Evolutionary conservation across 495 filamentous ascomycete species (phyloP), one percentile per base, ranked within the genome.

Genomic region (Monascus purpureus): DNA sequence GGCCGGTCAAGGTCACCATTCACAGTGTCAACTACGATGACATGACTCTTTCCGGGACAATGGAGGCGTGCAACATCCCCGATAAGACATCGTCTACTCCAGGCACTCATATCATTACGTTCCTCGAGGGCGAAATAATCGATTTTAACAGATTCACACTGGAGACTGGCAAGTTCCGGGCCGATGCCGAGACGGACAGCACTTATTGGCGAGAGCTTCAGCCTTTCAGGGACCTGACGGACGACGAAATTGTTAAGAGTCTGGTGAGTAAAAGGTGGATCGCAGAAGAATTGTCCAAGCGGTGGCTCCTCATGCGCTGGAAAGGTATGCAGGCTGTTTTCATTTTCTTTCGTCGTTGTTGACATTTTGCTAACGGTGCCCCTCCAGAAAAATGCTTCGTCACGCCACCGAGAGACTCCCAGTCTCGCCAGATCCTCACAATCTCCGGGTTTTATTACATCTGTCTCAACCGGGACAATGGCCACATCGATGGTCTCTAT

Each of bases 401-500:
- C 36, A 74, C 70, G 2, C 72, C 71, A 3, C 20, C 20, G 5
- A 22, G 20, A 22, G 20, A 22, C 20, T 63, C 62, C 36, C 64
- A 70, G 26, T 55, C 65, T 18, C 59, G 65, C 35, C 60, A 65
- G 43, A 70, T 73, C 24, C 66, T 84, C 13, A 84, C 78, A 6
- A 84, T 84, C 31, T 73, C 66, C 31, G 79, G 79, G 3, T 84
- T 84, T 49, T 84, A 84, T 44, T 84, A 81, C 47, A 67, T 82
- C 14, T 75, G 72, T 29, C 49, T 84, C 34, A 53, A 64, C 30
- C 60, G 79, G 25, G 58, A 61, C 19, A 66, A 68, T 41, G 79
- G 79, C 13, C 57, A 59, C 16, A 63, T 82, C 22, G 75, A 80
- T 40, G 78, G 79, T 0, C 55, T 82, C 30, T 84, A 84, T 38